phyloP scores from a whole-genome alignment of 78 protist species.

The Polysphondylium violaceum region DNA sequence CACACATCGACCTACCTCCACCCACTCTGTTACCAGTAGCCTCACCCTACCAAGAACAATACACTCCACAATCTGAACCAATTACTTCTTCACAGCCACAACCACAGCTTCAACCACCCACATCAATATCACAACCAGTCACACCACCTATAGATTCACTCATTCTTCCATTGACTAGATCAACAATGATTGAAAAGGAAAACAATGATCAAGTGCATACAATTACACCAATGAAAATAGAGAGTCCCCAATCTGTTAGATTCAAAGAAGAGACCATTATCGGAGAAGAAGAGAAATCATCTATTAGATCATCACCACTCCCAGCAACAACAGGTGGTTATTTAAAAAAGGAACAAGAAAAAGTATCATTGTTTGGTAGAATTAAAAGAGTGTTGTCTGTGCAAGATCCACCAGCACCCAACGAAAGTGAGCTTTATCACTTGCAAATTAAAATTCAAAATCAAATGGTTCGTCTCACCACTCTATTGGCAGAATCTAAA shows the following conservation, averaged over 20 bases:
- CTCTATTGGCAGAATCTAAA: conserved; percentile 14
- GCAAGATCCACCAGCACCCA: conserved; percentile 10
- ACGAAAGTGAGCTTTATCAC: conserved; percentile 17
- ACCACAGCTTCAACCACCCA: background rate
- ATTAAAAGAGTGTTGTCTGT: background rate
- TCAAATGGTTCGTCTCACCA: conserved; percentile 31
- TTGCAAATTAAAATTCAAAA: conserved; percentile 8
- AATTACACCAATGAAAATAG: too few species aligned
- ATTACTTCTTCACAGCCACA: too few species aligned
- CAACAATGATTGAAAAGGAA: conserved; percentile 16
- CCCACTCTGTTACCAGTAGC: too few species aligned
- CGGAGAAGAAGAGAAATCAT: background rate
- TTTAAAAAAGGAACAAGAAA: background rate
- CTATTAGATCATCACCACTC: background rate
- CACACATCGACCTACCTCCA: too few species aligned
- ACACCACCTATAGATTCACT: background rate
- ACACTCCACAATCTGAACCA: too few species aligned
- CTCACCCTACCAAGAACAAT: too few species aligned
- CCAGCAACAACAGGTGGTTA: background rate
- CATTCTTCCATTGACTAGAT: conserved; percentile 16
- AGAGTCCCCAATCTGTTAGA: background rate
- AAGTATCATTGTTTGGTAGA: background rate
- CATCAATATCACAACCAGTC: background rate
- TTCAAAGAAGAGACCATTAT: background rate
- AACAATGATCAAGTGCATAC: background rate